Percentiles rank a stretch among this genome's conserved stretches.
Conservation (phyloP, 129 eudicot genomes). For the Dittrichia graveolens region DNA sequence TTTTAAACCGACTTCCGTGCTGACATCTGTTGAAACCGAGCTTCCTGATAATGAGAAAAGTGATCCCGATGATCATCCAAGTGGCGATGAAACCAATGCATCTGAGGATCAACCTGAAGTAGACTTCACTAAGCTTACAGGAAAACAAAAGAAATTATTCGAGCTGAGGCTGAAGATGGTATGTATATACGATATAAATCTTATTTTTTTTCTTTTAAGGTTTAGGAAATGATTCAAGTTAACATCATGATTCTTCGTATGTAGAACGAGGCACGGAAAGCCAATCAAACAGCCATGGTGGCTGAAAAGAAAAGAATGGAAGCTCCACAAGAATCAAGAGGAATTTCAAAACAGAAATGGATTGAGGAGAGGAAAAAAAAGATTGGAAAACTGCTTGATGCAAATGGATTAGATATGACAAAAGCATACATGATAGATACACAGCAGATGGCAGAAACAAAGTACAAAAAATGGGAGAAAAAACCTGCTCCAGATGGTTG, state of each 20-base stretch:
- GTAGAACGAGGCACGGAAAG: conserved; percentile 96
- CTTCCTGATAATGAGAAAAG: conserved; percentile 39
- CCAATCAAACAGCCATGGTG: conserved; percentile 94
- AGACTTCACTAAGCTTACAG: conserved; percentile 63
- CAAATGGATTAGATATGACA: conserved; percentile 90
- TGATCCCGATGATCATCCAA: conserved; percentile 40
- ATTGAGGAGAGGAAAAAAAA: conserved; percentile 92
- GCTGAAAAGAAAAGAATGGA: conserved; percentile 95
- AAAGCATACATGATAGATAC: conserved; percentile 95
- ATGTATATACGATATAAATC: conserved; percentile 3
- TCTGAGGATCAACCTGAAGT: conserved; percentile 48
- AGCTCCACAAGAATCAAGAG: conserved; percentile 80
- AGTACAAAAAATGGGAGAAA: conserved; percentile 97
- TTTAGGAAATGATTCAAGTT: neutral
- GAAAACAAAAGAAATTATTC: conserved; percentile 77
- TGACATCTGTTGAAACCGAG: conserved; percentile 34
- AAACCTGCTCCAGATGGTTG: conserved; percentile 95
- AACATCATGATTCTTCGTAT: neutral
- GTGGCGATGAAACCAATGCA: conserved; percentile 41
- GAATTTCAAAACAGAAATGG: conserved; percentile 95
- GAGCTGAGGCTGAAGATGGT: conserved; percentile 91
- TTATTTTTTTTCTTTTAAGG: neutral
- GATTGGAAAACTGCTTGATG: conserved; percentile 84
- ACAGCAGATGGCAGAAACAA: conserved; percentile 75
- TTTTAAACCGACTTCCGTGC: conserved; percentile 26